These are phyloP conservation scores for Picochlorum sp. DNA, from an alignment of 139 green algal genomes.

Conservation along the genomic window DNA sequence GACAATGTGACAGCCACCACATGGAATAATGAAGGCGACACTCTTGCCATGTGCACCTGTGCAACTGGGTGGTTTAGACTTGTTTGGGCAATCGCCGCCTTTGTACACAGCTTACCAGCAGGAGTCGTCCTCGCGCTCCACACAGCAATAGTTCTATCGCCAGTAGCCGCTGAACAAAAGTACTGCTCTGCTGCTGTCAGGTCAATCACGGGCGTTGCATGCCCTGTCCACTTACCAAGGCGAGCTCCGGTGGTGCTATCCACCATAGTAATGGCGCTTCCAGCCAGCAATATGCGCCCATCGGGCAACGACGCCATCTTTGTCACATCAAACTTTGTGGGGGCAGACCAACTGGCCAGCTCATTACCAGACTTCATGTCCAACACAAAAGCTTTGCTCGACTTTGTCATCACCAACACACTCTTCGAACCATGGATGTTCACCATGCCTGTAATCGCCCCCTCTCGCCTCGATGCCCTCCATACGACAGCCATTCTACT, in stretches of 20 bases:
- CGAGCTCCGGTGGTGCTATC: conserved; percentile 4
- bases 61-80: conserved; percentile 4
- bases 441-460: neutral
- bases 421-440: neutral
- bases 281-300: neutral
- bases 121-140: neutral
- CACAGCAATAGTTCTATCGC: conserved; percentile 12
- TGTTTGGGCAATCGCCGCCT: conserved; percentile 3
- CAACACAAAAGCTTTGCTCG: neutral
- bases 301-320: neutral
- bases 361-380: conserved; percentile 1
- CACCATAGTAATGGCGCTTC: neutral
- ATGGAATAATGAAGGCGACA: neutral
- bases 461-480: neutral
- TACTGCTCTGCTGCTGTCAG: neutral
- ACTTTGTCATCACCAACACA: neutral
- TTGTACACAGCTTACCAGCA: conserved; percentile 8
- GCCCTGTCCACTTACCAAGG: conserved; percentile 14
- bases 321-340: conserved; percentile 7
- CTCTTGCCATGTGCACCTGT: neutral
- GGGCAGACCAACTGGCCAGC: neutral
- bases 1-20: conserved; percentile 8
- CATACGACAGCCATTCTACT: neutral
- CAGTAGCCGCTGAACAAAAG: conserved; percentile 10
- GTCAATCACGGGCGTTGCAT: conserved; percentile 8